phyloP scores from a whole-genome alignment of 2,329 filamentous ascomycete genomes.

The Chaetoscypha palmicola region DNA sequence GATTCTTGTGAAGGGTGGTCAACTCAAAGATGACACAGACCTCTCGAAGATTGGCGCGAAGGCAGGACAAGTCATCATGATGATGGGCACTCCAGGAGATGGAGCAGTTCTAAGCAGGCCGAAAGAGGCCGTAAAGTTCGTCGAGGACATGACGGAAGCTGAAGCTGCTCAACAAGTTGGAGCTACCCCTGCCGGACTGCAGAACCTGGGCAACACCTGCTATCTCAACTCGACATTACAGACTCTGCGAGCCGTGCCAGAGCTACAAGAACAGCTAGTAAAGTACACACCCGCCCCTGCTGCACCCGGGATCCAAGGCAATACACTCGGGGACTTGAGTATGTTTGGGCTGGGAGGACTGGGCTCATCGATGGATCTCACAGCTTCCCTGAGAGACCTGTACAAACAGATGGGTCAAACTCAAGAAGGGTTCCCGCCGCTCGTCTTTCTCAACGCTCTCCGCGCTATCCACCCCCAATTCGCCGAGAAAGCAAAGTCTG shows the following conservation, averaged over 20 bases:
- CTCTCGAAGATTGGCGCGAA: constrained; percentile 81
- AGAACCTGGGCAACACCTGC: constrained; percentile 95
- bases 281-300: constrained; percentile 47
- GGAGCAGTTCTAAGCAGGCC: constrained; percentile 61
- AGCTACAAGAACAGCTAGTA: constrained; percentile 73
- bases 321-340: constrained; percentile 37
- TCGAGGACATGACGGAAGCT: constrained; percentile 96
- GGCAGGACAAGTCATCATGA: constrained; percentile 81
- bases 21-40: constrained; percentile 91
- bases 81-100: constrained; percentile 83
- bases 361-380: constrained; percentile 56
- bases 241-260: constrained; percentile 78
- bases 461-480: constrained; percentile 84
- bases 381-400: constrained; percentile 68
- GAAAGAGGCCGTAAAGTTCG: constrained; percentile 75
- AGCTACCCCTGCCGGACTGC: constrained; percentile 78
- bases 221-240: constrained; percentile 98
- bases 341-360: constrained; percentile 40
- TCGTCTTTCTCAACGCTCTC: constrained; percentile 75
- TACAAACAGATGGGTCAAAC: constrained; percentile 88
- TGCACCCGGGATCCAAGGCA: constrained; percentile 17
- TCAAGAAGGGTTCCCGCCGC: constrained; percentile 76
- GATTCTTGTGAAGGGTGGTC: constrained; percentile 86
- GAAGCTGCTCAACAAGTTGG: constrained; percentile 78
- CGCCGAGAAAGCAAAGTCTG: constrained; percentile 76